Base-by-base conservation (phyloP, 78 protist species). In the Tieghemostelium lacteum region DNA sequence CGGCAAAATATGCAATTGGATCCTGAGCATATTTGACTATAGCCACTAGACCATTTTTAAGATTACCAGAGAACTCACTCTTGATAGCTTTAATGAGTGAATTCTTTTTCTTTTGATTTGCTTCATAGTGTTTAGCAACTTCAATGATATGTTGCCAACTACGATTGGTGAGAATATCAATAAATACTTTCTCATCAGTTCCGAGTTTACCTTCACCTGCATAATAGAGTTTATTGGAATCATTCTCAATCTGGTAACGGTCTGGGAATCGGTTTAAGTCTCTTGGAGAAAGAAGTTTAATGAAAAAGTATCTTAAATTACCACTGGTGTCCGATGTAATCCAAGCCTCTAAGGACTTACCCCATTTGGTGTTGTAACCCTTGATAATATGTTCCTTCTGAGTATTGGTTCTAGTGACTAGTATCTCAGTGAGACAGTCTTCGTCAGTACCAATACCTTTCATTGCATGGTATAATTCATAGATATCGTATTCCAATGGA, bases 151-250 rank as follows among this genome's bases (percentile, higher is more conserved):
- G 49, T 2, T 16, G 49, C 26, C 29, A 74, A 33, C 37, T 60
- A 17, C 85, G 22, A 10, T 20, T 17, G 28, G 85, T 33, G 2
- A 74, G 40, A 36, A 74, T 74, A 26, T 74, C 36, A 57, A 74
- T 60, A 40, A 74, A 74, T 34, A 29, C 31, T 58, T 73, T 52
- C 19, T 52, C 80, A 57, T 74, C 85, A 6, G 85, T 74, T n/a
- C 66, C 85, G 36, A 58, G 55, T 57, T 74, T 74, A n/a, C 69
- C 69, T 40, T 74, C 85, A 26, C 69, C 85, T 24, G 85, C 85
- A 12, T 74, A 10, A 61, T 74, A 74, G 29, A 74, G 49, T 39
- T 20, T n/a, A 3, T 74, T 57, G 2, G 85, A 19, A 37, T 74
- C 85, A 40, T 20, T 36, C 2, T 26, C 69, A 40, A 57, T 69